Conservation (phyloP, 768 basidiomycete genomes). For the Strobilomyces dryophilus region DNA sequence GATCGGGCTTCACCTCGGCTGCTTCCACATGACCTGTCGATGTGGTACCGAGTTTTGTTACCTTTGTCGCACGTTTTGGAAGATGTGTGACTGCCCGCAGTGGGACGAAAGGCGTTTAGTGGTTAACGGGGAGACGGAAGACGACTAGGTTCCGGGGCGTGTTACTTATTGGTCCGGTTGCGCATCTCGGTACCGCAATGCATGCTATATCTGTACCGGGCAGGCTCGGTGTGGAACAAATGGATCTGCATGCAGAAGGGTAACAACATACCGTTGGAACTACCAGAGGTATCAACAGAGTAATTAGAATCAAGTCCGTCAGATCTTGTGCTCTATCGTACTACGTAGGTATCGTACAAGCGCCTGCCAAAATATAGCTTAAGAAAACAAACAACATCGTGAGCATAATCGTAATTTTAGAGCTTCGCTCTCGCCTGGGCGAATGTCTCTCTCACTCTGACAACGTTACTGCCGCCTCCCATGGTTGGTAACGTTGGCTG, state of each 20-base stretch:
- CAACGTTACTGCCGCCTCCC: neutral
- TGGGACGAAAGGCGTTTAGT: conserved; percentile 53
- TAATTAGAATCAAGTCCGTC: neutral
- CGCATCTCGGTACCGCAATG: too few species aligned
- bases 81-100: conserved; percentile 54
- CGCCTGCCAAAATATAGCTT: neutral
- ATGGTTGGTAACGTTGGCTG: neutral
- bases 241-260: neutral
- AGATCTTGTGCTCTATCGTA: neutral
- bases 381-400: neutral
- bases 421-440: conserved; percentile 12
- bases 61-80: conserved; percentile 55
- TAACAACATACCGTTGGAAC: neutral
- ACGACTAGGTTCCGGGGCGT: neutral
- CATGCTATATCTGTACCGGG: too few species aligned
- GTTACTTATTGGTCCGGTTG: too few species aligned
- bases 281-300: neutral
- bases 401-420: neutral
- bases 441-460: neutral
- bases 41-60: conserved; percentile 41
- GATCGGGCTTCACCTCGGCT: neutral
- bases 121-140: neutral
- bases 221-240: too few species aligned
- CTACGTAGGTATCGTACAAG: neutral
- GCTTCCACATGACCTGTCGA: conserved; percentile 36